phyloP scores from a whole-genome alignment of 805 yeast species.

The Lachancea sp. region DNA sequence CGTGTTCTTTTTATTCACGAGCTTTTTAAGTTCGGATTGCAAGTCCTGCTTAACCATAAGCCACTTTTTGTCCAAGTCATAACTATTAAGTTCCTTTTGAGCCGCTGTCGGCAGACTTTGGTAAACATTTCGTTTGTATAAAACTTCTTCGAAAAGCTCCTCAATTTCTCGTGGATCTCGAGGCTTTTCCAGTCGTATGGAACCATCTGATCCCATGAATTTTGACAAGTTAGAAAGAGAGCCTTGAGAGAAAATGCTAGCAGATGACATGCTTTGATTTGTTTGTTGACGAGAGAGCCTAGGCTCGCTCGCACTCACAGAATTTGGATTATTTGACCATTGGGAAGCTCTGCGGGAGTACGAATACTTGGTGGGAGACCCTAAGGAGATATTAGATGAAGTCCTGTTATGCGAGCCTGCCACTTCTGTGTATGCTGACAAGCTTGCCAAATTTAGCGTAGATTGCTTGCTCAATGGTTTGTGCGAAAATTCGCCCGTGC shows the following conservation, averaged over 20 bases:
- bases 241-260: conserved; percentile 26
- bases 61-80: conserved; percentile 80
- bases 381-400: conserved; percentile 7
- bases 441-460: conserved; percentile 25
- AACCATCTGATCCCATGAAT: conserved; percentile 28
- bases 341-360: conserved; percentile 21
- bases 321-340: conserved; percentile 8
- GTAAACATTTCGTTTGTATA: conserved; percentile 73
- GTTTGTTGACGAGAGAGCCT: conserved; percentile 25
- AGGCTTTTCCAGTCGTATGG: conserved; percentile 55
- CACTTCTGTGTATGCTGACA: conserved; percentile 26
- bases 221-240: conserved; percentile 24
- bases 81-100: conserved; percentile 66
- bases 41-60: conserved; percentile 83
- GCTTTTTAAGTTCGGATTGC: conserved; percentile 63
- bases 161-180: conserved; percentile 60
- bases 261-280: conserved; percentile 21
- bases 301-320: conserved; percentile 2
- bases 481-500: conserved; percentile 12
- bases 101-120: conserved; percentile 63
- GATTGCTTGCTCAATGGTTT: conserved; percentile 27
- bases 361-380: conserved; percentile 25
- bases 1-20: conserved; percentile 31
- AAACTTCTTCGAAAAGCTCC: conserved; percentile 65
- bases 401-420: conserved; percentile 10